Evolutionary conservation across 768 basidiomycete genomes (phyloP), one percentile per base, ranked within the genome.

Genomic region (Serendipita indica): DNA sequence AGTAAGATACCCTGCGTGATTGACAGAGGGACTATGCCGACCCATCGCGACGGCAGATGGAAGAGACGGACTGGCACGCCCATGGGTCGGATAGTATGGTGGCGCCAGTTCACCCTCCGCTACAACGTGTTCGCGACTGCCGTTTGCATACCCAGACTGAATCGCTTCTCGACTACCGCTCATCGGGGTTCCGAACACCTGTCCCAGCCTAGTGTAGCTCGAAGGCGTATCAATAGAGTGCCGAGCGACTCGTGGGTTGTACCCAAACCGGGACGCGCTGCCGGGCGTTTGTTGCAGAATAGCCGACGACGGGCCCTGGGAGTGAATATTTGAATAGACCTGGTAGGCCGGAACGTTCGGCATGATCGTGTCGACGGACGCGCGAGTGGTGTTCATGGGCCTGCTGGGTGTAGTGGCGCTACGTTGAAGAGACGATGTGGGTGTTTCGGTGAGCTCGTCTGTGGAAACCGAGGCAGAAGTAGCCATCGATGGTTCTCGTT

Each of bases 111-210:
- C 32, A n/a, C 7, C 49, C n/a, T 43, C 41, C 5, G n/a, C 27
- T n/a, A 28, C 25, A 10, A 54, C 49, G 7, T 28, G 49, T 54
- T 54, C 49, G n/a, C 49, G 49, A 30, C 49, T 54, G 7, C 49
- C 49, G 32, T 54, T 54, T 16, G 22, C 49, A 33, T 54, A 54
- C 16, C 22, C 22, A 27, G 22, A 16, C 25, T 28, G 22, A 33
- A 54, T 33, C 4, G 49, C 25, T 28, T 27, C 49, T 7, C 49
- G 49, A 10, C 49, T 18, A 27, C 25, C 49, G 7, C 7, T 12
- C 13, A 7, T 28, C 10, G 12, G 22, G n/a, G n/a, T 16, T 5
- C 25, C 49, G 49, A 54, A 54, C 10, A 54, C 32, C n/a, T 27
- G 12, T 22, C 49, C 49, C 49, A 54, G 30, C 14, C 7, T 46